Evolutionary conservation across 1,139 yeast species (phyloP).

Genomic region (Citeromyces hawaiiensis): DNA sequence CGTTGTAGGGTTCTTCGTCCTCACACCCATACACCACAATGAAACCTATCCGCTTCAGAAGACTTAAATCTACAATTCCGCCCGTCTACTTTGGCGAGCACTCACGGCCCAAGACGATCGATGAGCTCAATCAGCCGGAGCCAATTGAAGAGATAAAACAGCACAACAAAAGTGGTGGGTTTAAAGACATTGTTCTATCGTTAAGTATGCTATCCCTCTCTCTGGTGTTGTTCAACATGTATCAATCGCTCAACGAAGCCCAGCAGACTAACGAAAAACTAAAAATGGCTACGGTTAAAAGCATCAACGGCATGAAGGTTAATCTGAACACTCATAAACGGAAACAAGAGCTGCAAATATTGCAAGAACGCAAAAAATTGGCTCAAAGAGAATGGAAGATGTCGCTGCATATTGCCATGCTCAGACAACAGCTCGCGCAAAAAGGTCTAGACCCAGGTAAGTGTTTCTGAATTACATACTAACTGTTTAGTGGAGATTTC

Average conservation of each 20-base stretch:
- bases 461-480: not conserved
- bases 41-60: not conserved
- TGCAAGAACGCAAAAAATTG: conserved; percentile 31
- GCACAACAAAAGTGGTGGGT: not conserved
- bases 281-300: conserved; percentile 6
- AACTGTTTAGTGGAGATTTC: conserved; percentile 23
- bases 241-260: not conserved
- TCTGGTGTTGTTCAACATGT: not conserved
- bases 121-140: not conserved
- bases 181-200: conserved; percentile 1
- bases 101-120: not conserved
- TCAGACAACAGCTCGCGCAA: conserved; percentile 43
- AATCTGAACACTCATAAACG: conserved; percentile 26
- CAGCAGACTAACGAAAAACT: conserved; percentile 6
- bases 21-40: not conserved
- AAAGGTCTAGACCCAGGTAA: conserved; percentile 35
- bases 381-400: conserved; percentile 43
- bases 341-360: conserved; percentile 29
- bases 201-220: conserved; percentile 1
- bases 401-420: conserved; percentile 50
- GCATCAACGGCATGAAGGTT: not conserved
- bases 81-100: not conserved
- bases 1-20: no score
- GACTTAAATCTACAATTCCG: not conserved
- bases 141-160: not conserved